Evolutionary conservation across 1,139 yeast genomes (phyloP).

Genomic region (Diutina pseudorugosa): DNA sequence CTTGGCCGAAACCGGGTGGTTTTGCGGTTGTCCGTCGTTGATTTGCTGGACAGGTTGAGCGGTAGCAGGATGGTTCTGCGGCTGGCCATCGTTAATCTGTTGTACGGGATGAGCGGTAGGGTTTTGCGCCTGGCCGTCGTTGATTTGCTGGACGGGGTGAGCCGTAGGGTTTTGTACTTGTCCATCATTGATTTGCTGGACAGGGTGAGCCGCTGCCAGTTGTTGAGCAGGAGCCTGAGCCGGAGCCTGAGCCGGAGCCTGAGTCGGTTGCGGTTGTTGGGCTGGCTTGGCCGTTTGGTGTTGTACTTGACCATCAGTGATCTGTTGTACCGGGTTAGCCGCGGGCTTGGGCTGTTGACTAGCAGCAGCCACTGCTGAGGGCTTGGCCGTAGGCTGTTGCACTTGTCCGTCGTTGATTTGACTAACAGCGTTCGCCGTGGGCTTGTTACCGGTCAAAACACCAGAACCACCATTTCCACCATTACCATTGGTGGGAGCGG

Average conservation of each 20-base stretch:
- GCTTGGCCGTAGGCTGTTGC: background rate
- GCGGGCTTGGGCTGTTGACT: background rate
- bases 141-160: slow-evolving; percentile 5
- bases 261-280: background rate
- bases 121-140: slow-evolving; percentile 6
- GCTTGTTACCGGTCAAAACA: too few relatives aligned
- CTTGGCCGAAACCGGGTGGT: slow-evolving; percentile 7
- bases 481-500: background rate
- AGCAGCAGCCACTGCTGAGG: background rate
- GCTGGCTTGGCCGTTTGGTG: background rate
- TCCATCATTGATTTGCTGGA: background rate
- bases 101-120: slow-evolving; percentile 5
- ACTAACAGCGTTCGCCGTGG: background rate
- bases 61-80: slow-evolving; percentile 5
- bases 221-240: background rate
- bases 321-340: background rate
- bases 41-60: slow-evolving; percentile 15
- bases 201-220: background rate
- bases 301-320: slow-evolving; percentile 4
- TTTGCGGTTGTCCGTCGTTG: slow-evolving; percentile 7
- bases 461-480: too few relatives aligned
- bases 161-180: slow-evolving; percentile 5
- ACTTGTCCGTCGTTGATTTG: slow-evolving; percentile 4
- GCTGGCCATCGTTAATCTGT: slow-evolving; percentile 7
- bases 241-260: background rate